Conservation (phyloP, 73 alveolate species). For the Tetrahymena elliotti region DNA sequence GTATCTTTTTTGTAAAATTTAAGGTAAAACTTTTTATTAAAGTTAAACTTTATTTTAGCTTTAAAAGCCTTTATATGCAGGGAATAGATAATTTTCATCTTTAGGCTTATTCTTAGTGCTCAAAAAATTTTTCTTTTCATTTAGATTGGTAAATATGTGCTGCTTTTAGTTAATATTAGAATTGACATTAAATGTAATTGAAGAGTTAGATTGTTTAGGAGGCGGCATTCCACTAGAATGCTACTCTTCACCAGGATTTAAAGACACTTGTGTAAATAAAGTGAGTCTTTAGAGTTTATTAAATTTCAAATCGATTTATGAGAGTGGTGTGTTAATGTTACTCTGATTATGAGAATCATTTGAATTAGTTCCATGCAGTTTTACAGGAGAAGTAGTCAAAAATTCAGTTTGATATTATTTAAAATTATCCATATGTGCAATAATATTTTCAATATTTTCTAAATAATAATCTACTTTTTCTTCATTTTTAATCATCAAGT, state of each 20-base stretch:
- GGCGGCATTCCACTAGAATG: neutral
- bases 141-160: neutral
- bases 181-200: neutral
- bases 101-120: neutral
- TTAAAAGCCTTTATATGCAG: neutral
- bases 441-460: neutral
- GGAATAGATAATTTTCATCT: neutral
- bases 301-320: neutral
- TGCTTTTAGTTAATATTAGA: neutral
- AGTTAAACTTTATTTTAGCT: neutral
- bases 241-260: neutral
- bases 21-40: neutral
- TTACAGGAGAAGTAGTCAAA: neutral
- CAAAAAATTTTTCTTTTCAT: neutral
- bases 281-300: neutral
- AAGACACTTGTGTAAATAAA: neutral
- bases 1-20: neutral
- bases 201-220: neutral
- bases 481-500: too few relatives aligned
- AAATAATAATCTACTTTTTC: neutral
- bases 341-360: neutral
- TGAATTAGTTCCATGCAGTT: neutral
- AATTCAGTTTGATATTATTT: neutral
- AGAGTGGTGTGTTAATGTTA: neutral
- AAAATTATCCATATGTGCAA: neutral